A percentile compares a stretch with the other conserved stretches of the same genome.
phyloP scores from a whole-genome alignment of 208 protist species.

The Trypanosomatidae sp. region DNA sequence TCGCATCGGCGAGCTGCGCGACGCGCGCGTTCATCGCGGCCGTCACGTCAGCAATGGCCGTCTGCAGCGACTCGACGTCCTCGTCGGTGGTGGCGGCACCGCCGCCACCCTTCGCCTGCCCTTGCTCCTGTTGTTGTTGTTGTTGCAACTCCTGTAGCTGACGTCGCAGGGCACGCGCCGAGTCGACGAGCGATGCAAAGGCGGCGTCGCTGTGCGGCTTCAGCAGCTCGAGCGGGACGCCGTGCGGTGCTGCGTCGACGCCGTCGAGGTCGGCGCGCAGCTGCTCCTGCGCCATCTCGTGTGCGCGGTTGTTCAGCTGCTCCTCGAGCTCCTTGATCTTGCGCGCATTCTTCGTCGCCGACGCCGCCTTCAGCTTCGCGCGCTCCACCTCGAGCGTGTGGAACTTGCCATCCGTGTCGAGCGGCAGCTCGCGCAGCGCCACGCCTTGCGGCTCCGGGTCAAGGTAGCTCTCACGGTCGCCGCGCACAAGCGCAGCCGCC shows the following conservation, averaged over 20 bases:
- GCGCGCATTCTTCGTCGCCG: constrained; percentile 21
- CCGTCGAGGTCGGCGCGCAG: constrained; percentile 38
- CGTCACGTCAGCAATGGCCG: constrained; percentile 19
- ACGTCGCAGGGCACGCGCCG: constrained; percentile 20
- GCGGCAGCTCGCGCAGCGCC: constrained; percentile 29
- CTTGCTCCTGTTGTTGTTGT: too few relatives aligned
- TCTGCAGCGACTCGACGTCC: constrained; percentile 41
- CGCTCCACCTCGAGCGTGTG: constrained; percentile 47
- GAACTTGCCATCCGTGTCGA: constrained; percentile 53
- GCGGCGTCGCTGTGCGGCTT: constrained; percentile 38
- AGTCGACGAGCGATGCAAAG: constrained; percentile 31
- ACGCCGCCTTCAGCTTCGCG: constrained; percentile 46
- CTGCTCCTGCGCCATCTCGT: constrained; percentile 45
- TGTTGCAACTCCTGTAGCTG: constrained; percentile 55
- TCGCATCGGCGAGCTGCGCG: constrained; percentile 28
- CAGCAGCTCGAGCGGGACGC: constrained; percentile 36
- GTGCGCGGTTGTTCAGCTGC: constrained; percentile 45
- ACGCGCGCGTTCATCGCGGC: constrained; percentile 52
- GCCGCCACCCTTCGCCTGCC: constrained; percentile 30
- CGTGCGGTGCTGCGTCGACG: constrained; percentile 29
- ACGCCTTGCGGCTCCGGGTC: constrained; percentile 56
- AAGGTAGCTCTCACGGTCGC: constrained; percentile 38
- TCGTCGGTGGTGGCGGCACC: constrained; percentile 28
- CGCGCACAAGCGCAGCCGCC: constrained; percentile 21
- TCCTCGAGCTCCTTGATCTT: constrained; percentile 52